These are phyloP conservation scores for Lagerstroemia speciosa DNA, from an alignment of 345 rosid species.

Conservation along the genomic window DNA sequence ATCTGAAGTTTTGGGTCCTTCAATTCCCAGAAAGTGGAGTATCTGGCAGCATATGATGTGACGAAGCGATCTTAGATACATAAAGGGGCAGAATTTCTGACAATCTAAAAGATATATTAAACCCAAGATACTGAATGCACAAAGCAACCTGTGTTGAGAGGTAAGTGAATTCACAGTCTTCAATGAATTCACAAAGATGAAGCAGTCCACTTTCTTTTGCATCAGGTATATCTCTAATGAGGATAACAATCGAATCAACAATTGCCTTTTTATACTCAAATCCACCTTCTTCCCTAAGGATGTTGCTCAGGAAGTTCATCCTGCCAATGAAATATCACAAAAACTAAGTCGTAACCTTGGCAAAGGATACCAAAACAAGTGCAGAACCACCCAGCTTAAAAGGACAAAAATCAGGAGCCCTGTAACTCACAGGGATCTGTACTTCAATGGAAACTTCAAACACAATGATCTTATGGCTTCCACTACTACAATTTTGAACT, in stretches of 20 bases:
- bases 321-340: constrained; percentile 29
- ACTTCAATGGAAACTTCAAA: constrained; percentile 85
- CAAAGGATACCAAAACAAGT: not conserved
- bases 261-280: constrained; percentile 97
- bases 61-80: not conserved
- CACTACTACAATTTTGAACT: not conserved
- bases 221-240: constrained; percentile 97
- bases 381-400: not conserved
- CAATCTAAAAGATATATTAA: not conserved
- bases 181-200: constrained; percentile 97
- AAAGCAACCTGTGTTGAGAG: constrained; percentile 82
- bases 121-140: not conserved
- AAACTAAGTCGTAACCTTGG: not conserved
- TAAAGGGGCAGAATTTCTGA: not conserved
- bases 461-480: constrained; percentile 88
- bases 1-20: constrained; percentile 93
- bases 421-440: constrained; percentile 72
- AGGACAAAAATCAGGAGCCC: not conserved
- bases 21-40: constrained; percentile 92
- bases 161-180: constrained; percentile 98
- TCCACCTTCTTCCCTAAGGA: constrained; percentile 99
- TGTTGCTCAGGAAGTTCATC: constrained; percentile 98
- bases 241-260: constrained; percentile 92
- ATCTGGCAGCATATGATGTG: constrained; percentile 33
- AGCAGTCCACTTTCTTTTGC: constrained; percentile 95